A percentile compares a stretch with the other conserved stretches of the same genome.
Conservation (phyloP, 2,329 filamentous ascomycete species). For the Hypoxylon sp. region DNA sequence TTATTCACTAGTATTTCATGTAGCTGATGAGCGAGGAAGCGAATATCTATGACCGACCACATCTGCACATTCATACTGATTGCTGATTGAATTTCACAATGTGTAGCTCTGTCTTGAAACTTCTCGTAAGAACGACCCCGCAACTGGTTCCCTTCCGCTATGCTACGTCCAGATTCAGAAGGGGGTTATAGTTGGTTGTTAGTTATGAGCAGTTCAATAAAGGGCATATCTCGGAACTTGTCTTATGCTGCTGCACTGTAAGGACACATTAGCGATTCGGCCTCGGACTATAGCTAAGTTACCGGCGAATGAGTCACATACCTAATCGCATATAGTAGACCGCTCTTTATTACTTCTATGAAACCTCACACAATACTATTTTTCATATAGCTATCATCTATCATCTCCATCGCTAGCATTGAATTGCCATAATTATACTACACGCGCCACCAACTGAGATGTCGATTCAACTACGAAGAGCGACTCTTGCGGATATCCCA, state of each 20-base stretch:
- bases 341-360: neutral
- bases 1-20: too few relatives aligned
- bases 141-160: neutral
- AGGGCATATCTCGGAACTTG: neutral
- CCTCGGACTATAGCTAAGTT: neutral
- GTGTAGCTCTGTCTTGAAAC: neutral
- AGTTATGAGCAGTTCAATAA: neutral
- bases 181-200: neutral
- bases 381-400: neutral
- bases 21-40: too few relatives aligned
- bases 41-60: neutral
- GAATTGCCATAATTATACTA: neutral
- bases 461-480: slow-evolving; percentile 39
- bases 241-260: slow-evolving; percentile 1
- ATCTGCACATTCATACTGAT: neutral
- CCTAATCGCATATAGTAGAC: neutral
- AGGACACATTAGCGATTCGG: slow-evolving; percentile 4
- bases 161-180: neutral
- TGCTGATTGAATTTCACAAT: neutral
- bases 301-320: slow-evolving; percentile 12
- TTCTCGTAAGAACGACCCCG: neutral
- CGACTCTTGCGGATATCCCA: slow-evolving; percentile 35
- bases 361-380: neutral
- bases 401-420: neutral
- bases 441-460: slow-evolving; percentile 23